These are phyloP conservation scores for Ailanthus altissimus DNA, from an alignment of 345 rosid species.

Conservation along the genomic window DNA sequence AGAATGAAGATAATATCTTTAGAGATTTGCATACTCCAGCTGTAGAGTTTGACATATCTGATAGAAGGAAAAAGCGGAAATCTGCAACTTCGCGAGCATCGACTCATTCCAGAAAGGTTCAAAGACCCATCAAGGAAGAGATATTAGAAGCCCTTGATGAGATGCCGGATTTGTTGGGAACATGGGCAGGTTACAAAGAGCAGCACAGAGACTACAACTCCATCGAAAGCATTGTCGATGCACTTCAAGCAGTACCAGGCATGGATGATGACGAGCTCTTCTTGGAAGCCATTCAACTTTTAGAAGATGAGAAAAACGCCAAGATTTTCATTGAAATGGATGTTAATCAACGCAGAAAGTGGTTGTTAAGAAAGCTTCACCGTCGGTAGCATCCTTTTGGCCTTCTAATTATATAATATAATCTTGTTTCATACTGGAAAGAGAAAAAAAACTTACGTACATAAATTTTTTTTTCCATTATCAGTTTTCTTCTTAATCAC, in stretches of 20 bases:
- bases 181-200: background rate
- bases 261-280: slow-evolving; percentile 54
- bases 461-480: too few relatives aligned
- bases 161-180: slow-evolving; percentile 5
- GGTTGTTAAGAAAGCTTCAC: slow-evolving; percentile 34
- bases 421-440: background rate
- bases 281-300: slow-evolving; percentile 49
- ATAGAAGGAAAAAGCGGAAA: slow-evolving; percentile 33
- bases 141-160: slow-evolving; percentile 16
- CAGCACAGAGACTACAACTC: slow-evolving; percentile 24
- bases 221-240: slow-evolving; percentile 44
- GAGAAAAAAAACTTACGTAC: background rate
- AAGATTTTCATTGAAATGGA: slow-evolving; percentile 46
- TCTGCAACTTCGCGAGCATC: slow-evolving; percentile 20
- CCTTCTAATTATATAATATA: background rate
- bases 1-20: slow-evolving; percentile 23
- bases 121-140: slow-evolving; percentile 26
- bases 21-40: slow-evolving; percentile 26
- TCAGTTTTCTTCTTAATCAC: too few relatives aligned
- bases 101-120: slow-evolving; percentile 29
- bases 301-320: slow-evolving; percentile 46
- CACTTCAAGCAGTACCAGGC: slow-evolving; percentile 49
- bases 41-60: slow-evolving; percentile 29
- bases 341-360: slow-evolving; percentile 36
- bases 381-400: slow-evolving; percentile 12